Evolutionary conservation across 2,329 filamentous ascomycete species (phyloP).

Genomic region (Arthrobotrys musiformis): DNA sequence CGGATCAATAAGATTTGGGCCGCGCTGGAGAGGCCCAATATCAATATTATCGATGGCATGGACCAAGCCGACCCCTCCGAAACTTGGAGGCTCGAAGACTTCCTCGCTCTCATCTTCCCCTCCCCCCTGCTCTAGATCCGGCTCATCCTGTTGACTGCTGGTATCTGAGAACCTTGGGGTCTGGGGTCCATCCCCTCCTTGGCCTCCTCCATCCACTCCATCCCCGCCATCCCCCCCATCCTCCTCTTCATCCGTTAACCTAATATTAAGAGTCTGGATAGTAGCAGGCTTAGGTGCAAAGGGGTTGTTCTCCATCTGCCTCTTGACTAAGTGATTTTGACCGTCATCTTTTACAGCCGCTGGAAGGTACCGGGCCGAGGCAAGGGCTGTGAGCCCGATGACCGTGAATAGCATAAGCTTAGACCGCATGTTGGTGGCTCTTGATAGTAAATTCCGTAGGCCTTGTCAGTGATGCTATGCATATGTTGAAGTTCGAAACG

Average conservation of each 20-base stretch:
- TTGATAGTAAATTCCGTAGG: neutral
- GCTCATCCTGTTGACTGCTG: neutral
- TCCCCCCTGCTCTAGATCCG: neutral
- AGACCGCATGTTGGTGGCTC: constrained; percentile 8
- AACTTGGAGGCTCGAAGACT: neutral
- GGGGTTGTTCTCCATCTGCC: constrained; percentile 40
- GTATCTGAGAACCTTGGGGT: neutral
- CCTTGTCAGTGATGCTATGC: neutral
- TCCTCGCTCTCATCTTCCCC: neutral
- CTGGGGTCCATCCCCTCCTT: neutral
- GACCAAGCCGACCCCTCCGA: constrained; percentile 10
- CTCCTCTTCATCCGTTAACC: neutral
- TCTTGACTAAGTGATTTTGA: constrained; percentile 17
- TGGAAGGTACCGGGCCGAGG: neutral
- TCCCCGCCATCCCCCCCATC: neutral
- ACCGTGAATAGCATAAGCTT: constrained; percentile 6
- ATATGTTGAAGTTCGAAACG: neutral
- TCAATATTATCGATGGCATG: constrained; percentile 12
- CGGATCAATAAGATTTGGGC: neutral
- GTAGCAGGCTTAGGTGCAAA: constrained; percentile 6
- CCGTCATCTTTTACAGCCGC: neutral
- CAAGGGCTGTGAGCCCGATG: constrained; percentile 8
- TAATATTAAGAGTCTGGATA: neutral
- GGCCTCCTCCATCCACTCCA: neutral
- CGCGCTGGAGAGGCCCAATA: neutral